These are phyloP conservation scores for Arthrobotrys musiformis DNA, from an alignment of 2,329 filamentous ascomycete genomes.

Conservation along the genomic window DNA sequence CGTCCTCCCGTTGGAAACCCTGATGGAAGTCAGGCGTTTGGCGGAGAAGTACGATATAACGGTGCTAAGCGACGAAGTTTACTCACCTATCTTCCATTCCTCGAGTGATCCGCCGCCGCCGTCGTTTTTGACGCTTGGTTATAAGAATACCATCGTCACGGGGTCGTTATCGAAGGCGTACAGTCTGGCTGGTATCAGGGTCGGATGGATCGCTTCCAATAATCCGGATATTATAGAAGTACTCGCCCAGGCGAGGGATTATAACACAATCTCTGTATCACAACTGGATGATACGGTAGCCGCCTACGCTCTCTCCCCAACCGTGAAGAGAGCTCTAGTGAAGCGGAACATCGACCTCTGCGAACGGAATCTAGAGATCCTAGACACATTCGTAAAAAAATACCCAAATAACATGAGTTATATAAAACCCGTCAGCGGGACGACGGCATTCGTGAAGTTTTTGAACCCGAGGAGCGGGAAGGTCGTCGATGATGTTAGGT, in stretches of 20 bases:
- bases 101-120: slow-evolving; percentile 59
- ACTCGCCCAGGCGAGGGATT: slow-evolving; percentile 76
- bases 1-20: slow-evolving; percentile 71
- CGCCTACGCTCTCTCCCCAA: slow-evolving; percentile 75
- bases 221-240: slow-evolving; percentile 72
- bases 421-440: slow-evolving; percentile 80
- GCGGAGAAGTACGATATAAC: slow-evolving; percentile 69
- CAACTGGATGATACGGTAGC: slow-evolving; percentile 83
- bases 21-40: slow-evolving; percentile 72
- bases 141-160: slow-evolving; percentile 76
- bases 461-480: slow-evolving; percentile 65
- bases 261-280: slow-evolving; percentile 88
- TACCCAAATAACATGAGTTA: slow-evolving; percentile 74
- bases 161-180: slow-evolving; percentile 89
- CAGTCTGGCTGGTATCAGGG: slow-evolving; percentile 80
- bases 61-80: slow-evolving; percentile 82
- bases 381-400: slow-evolving; percentile 75
- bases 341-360: slow-evolving; percentile 74
- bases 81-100: slow-evolving; percentile 82
- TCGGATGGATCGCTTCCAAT: slow-evolving; percentile 83
- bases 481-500: slow-evolving; percentile 76
- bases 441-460: slow-evolving; percentile 77
- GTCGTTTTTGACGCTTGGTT: slow-evolving; percentile 66
- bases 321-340: slow-evolving; percentile 73
- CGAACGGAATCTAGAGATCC: slow-evolving; percentile 72